Base-by-base conservation (phyloP, 805 yeast species). In the Candida endomychidarum region DNA sequence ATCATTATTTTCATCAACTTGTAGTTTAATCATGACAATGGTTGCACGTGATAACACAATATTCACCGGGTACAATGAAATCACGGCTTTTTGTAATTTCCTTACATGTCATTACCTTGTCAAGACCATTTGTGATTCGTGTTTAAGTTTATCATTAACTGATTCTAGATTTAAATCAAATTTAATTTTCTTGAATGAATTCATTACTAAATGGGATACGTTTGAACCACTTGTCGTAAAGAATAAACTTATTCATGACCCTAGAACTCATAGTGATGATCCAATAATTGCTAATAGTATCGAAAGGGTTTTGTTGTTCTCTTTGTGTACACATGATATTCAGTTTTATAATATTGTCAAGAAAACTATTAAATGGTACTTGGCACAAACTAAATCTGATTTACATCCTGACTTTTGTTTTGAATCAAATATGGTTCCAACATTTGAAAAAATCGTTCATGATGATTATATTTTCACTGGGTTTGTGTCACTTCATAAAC, bases 401-500 rank as follows among this genome's bases (percentile, higher is more conserved):
- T 5, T 38, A 4, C 45, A 38, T 29, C n/a, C 19, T n/a, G 24
- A 26, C 2, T 25, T 10, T 20, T 31, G 35, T 22, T 44, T 40
- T 37, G 20, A 25, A 1, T 38, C 46, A 7, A 57, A 63, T 41
- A 41, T 67, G 27, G 34, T 45, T 7, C 56, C 52, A 2, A 56
- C 65, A 0, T 65, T 69, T 39, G 49, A 53, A 18, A 46, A 46
- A 23, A 63, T 86, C 33, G 60, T 75, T 2, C 59, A 74, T 5
- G 89, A 82, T 45, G 75, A 70, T 16, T 62, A 65, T 16, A 74
- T 81, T 1, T 75, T 83, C 28, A 79, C 86, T 0, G 90, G 93
- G 20, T 72, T 81, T 15, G 80, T 83, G 20, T 89, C 95, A 0
- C 69, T 84, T 24, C 89, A 85, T 52, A 83, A 84, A 54, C 75